Conservation (phyloP, 225 moss, liverwort and hornwort genomes). For the Anthoceros angustus region DNA sequence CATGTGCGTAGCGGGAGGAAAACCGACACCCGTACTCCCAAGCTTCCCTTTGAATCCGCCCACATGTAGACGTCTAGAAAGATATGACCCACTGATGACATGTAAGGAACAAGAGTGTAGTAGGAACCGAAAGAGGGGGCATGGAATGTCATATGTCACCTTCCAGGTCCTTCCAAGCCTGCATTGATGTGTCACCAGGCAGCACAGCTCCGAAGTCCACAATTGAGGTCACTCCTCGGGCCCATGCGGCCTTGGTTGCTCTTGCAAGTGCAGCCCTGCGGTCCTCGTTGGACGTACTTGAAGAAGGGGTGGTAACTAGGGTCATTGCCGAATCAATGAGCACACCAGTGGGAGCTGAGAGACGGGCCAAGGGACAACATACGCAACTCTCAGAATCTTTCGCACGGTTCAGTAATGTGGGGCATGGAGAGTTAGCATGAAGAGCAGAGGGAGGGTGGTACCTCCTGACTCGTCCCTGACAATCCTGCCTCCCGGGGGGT, state of each 20-base stretch:
- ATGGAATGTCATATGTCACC: conserved; percentile 17
- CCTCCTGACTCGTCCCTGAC: conserved; percentile 38
- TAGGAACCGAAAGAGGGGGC: not conserved
- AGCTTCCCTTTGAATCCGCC: conserved; percentile 37
- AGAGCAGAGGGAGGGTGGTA: conserved; percentile 10
- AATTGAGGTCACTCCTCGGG: conserved; percentile 72
- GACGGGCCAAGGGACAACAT: not conserved
- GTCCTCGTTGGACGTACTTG: conserved; percentile 40
- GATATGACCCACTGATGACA: no score
- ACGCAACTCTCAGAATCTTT: not conserved
- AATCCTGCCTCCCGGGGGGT: conserved; percentile 47
- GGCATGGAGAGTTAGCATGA: no score
- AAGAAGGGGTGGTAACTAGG: conserved; percentile 28
- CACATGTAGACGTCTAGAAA: conserved; percentile 54
- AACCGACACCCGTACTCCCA: conserved; percentile 49
- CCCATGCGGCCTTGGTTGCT: conserved; percentile 63
- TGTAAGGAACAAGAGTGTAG: conserved; percentile 7
- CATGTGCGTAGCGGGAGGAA: conserved; percentile 66
- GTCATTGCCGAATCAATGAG: conserved; percentile 47
- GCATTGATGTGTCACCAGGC: conserved; percentile 38
- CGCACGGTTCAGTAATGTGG: no score
- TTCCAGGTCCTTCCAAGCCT: conserved; percentile 55
- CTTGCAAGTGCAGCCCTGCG: conserved; percentile 46
- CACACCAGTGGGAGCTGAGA: conserved; percentile 57
- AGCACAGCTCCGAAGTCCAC: conserved; percentile 62